A percentile compares a stretch with the other conserved stretches of the same genome.
Conservation (phyloP, 2,329 filamentous ascomycete species). For the Leptographium lundbergii region DNA sequence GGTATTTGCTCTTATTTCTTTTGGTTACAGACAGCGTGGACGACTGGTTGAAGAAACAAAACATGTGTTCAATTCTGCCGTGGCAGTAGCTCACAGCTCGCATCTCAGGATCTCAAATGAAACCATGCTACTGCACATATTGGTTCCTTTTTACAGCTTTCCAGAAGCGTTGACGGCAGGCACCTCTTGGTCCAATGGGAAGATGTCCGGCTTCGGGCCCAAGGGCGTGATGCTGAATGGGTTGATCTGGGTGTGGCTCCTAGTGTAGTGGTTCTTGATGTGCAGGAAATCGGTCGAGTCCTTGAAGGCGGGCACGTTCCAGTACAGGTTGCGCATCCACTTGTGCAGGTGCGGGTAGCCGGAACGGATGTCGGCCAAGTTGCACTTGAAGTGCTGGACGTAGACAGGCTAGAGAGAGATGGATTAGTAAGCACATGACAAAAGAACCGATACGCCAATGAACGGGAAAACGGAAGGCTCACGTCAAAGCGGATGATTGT, state of each 20-base stretch:
- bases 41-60: background rate
- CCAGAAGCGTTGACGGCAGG: conserved; percentile 29
- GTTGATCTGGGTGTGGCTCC: conserved; percentile 54
- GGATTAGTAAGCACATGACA: background rate
- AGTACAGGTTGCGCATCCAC: conserved; percentile 78
- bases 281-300: conserved; percentile 87
- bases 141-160: background rate
- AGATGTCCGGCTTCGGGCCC: conserved; percentile 71
- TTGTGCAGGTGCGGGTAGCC: conserved; percentile 71
- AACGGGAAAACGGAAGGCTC: conserved; percentile 9
- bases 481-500: conserved; percentile 62
- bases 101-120: too few species aligned
- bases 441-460: too few species aligned
- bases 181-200: conserved; percentile 70
- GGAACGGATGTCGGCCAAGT: conserved; percentile 69
- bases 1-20: background rate
- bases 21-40: background rate
- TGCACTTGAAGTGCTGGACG: conserved; percentile 82
- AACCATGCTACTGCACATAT: too few species aligned
- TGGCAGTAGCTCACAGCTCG: background rate
- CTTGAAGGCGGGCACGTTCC: conserved; percentile 64
- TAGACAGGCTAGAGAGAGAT: conserved; percentile 45
- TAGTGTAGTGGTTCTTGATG: conserved; percentile 69
- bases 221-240: conserved; percentile 65
- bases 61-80: background rate